These are phyloP conservation scores for Candida ficus DNA, from an alignment of 805 yeast genomes.

Conservation along the genomic window DNA sequence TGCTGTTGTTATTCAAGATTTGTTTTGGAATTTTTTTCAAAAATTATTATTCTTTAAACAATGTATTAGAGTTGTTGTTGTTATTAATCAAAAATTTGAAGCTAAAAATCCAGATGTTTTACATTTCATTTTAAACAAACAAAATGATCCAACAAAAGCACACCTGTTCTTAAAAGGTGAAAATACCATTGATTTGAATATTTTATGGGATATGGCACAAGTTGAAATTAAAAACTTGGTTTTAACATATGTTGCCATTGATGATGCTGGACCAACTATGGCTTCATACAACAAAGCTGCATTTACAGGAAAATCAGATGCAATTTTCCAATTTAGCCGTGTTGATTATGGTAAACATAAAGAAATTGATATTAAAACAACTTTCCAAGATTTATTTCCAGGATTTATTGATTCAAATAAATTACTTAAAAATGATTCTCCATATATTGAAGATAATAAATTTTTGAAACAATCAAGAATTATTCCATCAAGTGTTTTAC, in stretches of 20 bases:
- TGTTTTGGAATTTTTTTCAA: slow-evolving; percentile 66
- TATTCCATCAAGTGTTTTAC: slow-evolving; percentile 66
- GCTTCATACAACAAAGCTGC: background rate
- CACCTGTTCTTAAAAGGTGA: background rate
- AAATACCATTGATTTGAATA: slow-evolving; percentile 7
- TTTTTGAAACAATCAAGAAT: slow-evolving; percentile 56
- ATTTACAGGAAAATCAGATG: slow-evolving; percentile 7
- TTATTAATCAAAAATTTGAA: slow-evolving; percentile 38
- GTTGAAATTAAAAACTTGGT: slow-evolving; percentile 18
- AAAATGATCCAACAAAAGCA: background rate
- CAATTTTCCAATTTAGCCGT: slow-evolving; percentile 33
- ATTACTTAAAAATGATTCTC: slow-evolving; percentile 31
- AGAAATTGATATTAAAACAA: slow-evolving; percentile 36
- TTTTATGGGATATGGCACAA: slow-evolving; percentile 15
- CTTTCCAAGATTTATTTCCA: slow-evolving; percentile 63
- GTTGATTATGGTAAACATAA: slow-evolving; percentile 31
- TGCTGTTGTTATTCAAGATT: slow-evolving; percentile 56
- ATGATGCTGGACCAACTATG: slow-evolving; percentile 5
- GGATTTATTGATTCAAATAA: slow-evolving; percentile 45
- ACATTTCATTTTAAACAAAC: slow-evolving; percentile 5
- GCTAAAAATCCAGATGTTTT: slow-evolving; percentile 10
- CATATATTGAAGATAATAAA: slow-evolving; percentile 57
- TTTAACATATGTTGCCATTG: slow-evolving; percentile 18
- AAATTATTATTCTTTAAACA: slow-evolving; percentile 61
- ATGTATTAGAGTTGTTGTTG: slow-evolving; percentile 61